Evolutionary conservation across 2,329 filamentous ascomycete genomes (phyloP).

Genomic region (Fusarium avenaceum): DNA sequence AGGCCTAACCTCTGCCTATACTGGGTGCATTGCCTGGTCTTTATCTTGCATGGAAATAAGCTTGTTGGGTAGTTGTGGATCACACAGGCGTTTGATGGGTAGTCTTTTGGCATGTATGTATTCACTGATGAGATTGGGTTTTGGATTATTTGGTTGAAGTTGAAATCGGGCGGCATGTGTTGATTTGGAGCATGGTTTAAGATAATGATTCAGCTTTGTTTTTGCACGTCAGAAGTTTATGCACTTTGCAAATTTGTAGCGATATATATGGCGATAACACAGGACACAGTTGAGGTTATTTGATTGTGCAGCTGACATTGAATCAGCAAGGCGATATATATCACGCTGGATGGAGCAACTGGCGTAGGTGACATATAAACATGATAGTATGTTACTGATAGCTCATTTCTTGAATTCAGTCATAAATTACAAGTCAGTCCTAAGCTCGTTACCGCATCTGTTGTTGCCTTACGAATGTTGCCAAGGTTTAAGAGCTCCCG

Average conservation of each 20-base stretch:
- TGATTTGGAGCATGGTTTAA: slow-evolving; percentile 41
- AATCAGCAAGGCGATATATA: background rate
- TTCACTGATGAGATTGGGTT: slow-evolving; percentile 31
- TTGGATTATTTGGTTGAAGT: slow-evolving; percentile 30
- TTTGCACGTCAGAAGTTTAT: slow-evolving; percentile 15
- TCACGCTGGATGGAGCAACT: background rate
- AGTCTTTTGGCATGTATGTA: slow-evolving; percentile 13
- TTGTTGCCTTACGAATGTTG: background rate
- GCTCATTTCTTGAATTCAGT: background rate
- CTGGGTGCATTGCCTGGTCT: slow-evolving; percentile 35
- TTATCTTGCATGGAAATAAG: slow-evolving; percentile 34
- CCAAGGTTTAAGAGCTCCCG: background rate
- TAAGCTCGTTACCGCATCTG: background rate
- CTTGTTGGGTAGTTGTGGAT: slow-evolving; percentile 18
- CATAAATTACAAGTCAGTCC: background rate
- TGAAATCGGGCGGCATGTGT: slow-evolving; percentile 40
- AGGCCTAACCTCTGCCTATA: slow-evolving; percentile 30
- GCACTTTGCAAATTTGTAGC: slow-evolving; percentile 1
- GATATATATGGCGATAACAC: slow-evolving; percentile 13
- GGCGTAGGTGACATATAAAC: background rate
- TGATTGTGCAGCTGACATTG: background rate
- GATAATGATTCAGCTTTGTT: slow-evolving; percentile 39
- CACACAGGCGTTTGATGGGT: slow-evolving; percentile 42
- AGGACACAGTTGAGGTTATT: slow-evolving; percentile 11
- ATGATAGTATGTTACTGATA: background rate